Percentiles rank a stretch among this genome's conserved stretches.
These are phyloP conservation scores for Debaryomyces hansenii DNA, from an alignment of 805 yeast genomes.

Conservation along the genomic window DNA sequence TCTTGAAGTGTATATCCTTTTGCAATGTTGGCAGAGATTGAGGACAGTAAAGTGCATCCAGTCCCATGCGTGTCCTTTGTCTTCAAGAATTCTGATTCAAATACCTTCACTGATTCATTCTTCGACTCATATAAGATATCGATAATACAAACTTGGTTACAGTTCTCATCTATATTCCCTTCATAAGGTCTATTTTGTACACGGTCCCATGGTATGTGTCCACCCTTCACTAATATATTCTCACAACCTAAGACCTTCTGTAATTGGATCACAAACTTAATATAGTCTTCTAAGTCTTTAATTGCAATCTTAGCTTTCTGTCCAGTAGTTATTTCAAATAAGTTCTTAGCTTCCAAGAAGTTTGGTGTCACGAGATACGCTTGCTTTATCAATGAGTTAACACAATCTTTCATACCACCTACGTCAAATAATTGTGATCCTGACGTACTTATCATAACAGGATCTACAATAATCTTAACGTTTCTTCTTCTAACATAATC, in stretches of 20 bases:
- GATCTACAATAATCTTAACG: conserved; percentile 63
- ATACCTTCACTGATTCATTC: conserved; percentile 37
- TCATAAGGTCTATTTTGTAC: conserved; percentile 11
- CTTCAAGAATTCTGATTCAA: conserved; percentile 44
- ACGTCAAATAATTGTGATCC: conserved; percentile 60
- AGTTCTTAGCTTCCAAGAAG: conserved; percentile 57
- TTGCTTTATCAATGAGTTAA: conserved; percentile 46
- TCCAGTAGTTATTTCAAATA: conserved; percentile 31
- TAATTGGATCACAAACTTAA: conserved; percentile 20
- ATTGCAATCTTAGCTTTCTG: conserved; percentile 13
- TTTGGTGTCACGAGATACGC: conserved; percentile 77
- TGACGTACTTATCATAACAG: conserved; percentile 81
- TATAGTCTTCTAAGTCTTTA: conserved; percentile 34
- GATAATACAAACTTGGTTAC: conserved; percentile 29
- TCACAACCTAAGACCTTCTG: conserved; percentile 37
- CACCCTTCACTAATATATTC: conserved; percentile 75
- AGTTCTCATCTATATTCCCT: conserved; percentile 1
- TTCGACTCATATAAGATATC: conserved; percentile 55
- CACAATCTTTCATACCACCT: conserved; percentile 42
- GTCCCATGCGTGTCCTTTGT: conserved; percentile 79
- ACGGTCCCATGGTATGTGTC: conserved; percentile 57
- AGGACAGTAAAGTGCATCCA: conserved; percentile 83
- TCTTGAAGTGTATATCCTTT: conserved; percentile 44
- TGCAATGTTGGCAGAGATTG: conserved; percentile 77
- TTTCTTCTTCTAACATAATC: conserved; percentile 22